Base-by-base conservation (phyloP, 768 basidiomycete species). In the Auriscalpium vulgare region DNA sequence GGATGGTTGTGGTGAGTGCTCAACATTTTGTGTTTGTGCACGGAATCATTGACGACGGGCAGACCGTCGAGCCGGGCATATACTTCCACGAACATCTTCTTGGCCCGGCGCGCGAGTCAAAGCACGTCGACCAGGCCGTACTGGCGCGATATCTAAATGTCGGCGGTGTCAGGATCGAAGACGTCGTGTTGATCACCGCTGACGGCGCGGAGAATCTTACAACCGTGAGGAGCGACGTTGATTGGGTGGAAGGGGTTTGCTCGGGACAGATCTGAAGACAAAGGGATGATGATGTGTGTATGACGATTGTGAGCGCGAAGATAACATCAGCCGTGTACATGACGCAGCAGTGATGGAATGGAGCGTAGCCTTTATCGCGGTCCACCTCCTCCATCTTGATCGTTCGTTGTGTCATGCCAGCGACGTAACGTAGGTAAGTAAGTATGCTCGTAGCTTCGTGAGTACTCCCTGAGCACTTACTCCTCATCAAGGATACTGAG, bases 161-260 rank as follows among this genome's bases (percentile, higher is more conserved):
- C 21, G 95, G 95, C 13, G 95, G 95, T 0, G 88, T 98, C 2
- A 74, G 95, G 51, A 95, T 98, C 60, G 95, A 98, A 69, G 95
- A 98, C 67, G 92, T 88, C 34, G 79, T 97, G 4, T 69, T 90
- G 8, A 84, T 99, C 59, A 91, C 84, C 10, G 69, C 75, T 56
- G 75, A 77, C 11, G 90, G 90, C 8, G 82, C 78, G 62, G 85
- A 92, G 73, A 95, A 94, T 71, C 65, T 97, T 59, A 97, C 95
- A 0, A 87, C 84, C 8, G 88, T 91, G 10, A 80, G 75, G 54
- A 92, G 92, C 67, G 91, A 91, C 55, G 79, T 87, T 4, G 82
- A 78, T 3, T 93, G 89, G 84, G 65, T 97, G 8, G 95, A 97
- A 68, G 76, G 71, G 2, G 77, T 95, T 1, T 94, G 91, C 64